These are phyloP conservation scores for Penicillium capsulatum DNA, from an alignment of 2,329 filamentous ascomycete genomes.

Conservation along the genomic window DNA sequence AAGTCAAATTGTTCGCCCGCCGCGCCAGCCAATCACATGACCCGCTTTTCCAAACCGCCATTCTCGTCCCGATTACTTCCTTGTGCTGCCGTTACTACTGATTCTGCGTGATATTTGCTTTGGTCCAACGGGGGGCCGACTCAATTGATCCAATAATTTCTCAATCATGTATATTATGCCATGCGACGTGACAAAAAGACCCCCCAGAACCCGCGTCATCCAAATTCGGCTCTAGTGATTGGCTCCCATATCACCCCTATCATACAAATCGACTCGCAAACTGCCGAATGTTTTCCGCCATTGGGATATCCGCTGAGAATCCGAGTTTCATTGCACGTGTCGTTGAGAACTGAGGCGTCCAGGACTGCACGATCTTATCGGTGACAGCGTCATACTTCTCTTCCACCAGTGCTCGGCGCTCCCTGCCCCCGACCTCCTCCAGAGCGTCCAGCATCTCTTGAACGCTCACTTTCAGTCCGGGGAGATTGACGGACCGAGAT, in stretches of 20 bases:
- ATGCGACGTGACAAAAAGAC: no score
- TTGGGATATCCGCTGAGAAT: conserved; percentile 40
- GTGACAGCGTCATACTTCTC: conserved; percentile 54
- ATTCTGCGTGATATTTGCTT: not conserved
- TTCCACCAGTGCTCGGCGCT: conserved; percentile 50
- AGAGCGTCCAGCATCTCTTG: conserved; percentile 59
- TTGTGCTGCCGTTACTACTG: conserved; percentile 9
- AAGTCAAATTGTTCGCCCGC: conserved; percentile 45
- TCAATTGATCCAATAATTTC: no score
- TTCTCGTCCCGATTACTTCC: conserved; percentile 36
- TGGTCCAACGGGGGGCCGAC: not conserved
- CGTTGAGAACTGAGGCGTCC: conserved; percentile 56
- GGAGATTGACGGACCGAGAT: conserved; percentile 52
- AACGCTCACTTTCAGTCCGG: conserved; percentile 54
- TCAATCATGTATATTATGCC: no score
- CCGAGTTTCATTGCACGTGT: conserved; percentile 51
- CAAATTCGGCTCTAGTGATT: conserved; percentile 16
- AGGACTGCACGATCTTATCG: conserved; percentile 57
- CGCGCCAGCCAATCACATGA: conserved; percentile 44
- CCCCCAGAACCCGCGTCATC: no score
- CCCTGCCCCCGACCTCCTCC: conserved; percentile 53
- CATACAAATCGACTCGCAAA: conserved; percentile 35
- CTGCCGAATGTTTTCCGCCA: conserved; percentile 40
- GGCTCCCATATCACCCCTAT: conserved; percentile 11
- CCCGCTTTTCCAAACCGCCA: conserved; percentile 39